Percentiles rank a stretch among this genome's conserved stretches.
Evolutionary conservation across 1,284 basidiomycete species (phyloP).

Genomic region (Farysia itapuensis): DNA sequence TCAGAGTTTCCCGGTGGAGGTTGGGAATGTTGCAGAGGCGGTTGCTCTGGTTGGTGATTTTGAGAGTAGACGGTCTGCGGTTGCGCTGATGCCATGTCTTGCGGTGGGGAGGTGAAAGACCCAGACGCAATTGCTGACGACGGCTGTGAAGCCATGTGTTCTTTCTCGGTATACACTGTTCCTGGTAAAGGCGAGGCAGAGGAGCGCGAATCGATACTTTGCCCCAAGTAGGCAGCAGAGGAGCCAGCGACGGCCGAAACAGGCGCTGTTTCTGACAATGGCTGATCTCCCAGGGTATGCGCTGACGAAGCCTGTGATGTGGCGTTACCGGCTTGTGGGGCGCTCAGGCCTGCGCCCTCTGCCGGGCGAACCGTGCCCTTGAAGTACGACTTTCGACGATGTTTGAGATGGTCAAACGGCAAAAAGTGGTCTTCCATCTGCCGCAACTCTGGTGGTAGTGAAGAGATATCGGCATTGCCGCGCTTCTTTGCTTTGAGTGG

Average conservation of each 20-base stretch:
- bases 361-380: conserved; percentile 4
- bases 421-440: conserved; percentile 88
- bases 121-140: no score
- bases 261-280: conserved; percentile 39
- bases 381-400: conserved; percentile 46
- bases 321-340: neutral
- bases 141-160: neutral
- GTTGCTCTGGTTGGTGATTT: no score
- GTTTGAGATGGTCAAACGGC: conserved; percentile 55
- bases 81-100: no score
- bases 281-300: conserved; percentile 48
- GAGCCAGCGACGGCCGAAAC: no score
- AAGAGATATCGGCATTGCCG: conserved; percentile 79
- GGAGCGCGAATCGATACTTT: no score
- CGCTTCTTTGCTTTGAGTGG: conserved; percentile 91
- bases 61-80: no score
- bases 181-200: no score
- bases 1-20: no score
- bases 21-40: no score
- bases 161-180: conserved; percentile 1
- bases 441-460: conserved; percentile 83
- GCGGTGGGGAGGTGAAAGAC: no score
- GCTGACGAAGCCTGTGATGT: conserved; percentile 37
- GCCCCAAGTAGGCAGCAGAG: no score
- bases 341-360: neutral